Conservation (phyloP, 148 eudicot species). For the Persicaria tinctoria region DNA sequence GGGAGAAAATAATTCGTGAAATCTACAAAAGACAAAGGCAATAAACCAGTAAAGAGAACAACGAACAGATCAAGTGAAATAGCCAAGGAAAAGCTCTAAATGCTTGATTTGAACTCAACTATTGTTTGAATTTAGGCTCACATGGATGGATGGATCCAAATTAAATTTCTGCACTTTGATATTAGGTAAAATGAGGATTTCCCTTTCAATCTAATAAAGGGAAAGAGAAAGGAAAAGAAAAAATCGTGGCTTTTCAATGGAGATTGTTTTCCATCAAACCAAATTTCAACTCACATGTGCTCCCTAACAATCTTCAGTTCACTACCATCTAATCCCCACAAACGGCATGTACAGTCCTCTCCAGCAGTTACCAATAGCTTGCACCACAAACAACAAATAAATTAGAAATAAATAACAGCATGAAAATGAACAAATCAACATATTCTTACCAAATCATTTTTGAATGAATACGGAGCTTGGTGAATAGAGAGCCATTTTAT, state of each 20-base stretch:
- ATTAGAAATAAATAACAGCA: not conserved
- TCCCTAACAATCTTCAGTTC: constrained; percentile 68
- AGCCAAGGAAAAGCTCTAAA: not conserved
- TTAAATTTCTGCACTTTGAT: not conserved
- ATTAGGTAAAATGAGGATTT: not conserved
- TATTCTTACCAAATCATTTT: not conserved
- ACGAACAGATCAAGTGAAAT: not conserved
- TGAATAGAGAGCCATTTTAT: not conserved
- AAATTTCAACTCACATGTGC: constrained; percentile 60
- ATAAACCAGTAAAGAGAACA: not conserved
- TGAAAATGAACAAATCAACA: not conserved
- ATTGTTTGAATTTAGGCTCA: not conserved
- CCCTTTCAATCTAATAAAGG: not conserved
- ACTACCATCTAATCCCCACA: constrained; percentile 75
- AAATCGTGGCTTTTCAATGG: not conserved
- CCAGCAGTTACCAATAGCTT: constrained; percentile 92
- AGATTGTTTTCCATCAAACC: not conserved
- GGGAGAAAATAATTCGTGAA: not conserved
- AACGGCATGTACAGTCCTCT: constrained; percentile 94
- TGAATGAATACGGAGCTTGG: no score
- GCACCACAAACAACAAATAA: constrained; percentile 16
- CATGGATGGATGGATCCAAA: not conserved
- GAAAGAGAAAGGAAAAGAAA: not conserved
- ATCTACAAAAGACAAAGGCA: not conserved
- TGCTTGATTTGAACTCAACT: not conserved